Evolutionary conservation across 2,329 filamentous ascomycete species (phyloP).

Genomic region (Alternaria conjuncta): DNA sequence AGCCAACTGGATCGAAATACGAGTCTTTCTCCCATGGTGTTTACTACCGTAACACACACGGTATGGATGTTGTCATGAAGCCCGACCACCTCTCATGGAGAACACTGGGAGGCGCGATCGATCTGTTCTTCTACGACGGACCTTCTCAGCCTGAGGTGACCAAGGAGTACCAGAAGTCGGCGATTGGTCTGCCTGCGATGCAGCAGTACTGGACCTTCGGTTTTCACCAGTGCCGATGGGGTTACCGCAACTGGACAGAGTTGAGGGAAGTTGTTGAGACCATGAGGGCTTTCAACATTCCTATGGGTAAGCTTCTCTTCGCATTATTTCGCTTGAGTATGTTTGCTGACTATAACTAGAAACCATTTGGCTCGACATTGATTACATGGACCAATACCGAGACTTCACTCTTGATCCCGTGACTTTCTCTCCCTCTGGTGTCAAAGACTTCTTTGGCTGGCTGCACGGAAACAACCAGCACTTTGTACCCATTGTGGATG

Average conservation of each 20-base stretch:
- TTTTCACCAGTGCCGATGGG: conserved; percentile 84
- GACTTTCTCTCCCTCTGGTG: conserved; percentile 58
- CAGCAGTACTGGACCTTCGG: conserved; percentile 81
- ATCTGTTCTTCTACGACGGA: conserved; percentile 80
- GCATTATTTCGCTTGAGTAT: background rate
- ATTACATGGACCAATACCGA: conserved; percentile 55
- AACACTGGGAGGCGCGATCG: conserved; percentile 75
- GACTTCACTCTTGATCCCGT: conserved; percentile 64
- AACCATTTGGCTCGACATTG: conserved; percentile 55
- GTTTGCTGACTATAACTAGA: conserved; percentile 17
- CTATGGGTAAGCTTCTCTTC: conserved; percentile 44
- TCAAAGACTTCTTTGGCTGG: conserved; percentile 58
- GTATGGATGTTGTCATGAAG: conserved; percentile 72
- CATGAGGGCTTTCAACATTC: conserved; percentile 63
- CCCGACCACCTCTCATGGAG: conserved; percentile 74
- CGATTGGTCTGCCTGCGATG: conserved; percentile 75
- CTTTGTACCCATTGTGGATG: conserved; percentile 67
- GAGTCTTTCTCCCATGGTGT: conserved; percentile 76
- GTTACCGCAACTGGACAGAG: conserved; percentile 75
- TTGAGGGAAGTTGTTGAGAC: conserved; percentile 64
- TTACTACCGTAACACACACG: conserved; percentile 78
- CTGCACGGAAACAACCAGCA: conserved; percentile 63
- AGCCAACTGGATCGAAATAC: conserved; percentile 57
- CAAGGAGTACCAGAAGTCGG: conserved; percentile 71
- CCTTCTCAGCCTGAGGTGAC: conserved; percentile 72